These are phyloP conservation scores for Paraconiothyrium sp. DNA, from an alignment of 2,329 filamentous ascomycete species.

Conservation along the genomic window DNA sequence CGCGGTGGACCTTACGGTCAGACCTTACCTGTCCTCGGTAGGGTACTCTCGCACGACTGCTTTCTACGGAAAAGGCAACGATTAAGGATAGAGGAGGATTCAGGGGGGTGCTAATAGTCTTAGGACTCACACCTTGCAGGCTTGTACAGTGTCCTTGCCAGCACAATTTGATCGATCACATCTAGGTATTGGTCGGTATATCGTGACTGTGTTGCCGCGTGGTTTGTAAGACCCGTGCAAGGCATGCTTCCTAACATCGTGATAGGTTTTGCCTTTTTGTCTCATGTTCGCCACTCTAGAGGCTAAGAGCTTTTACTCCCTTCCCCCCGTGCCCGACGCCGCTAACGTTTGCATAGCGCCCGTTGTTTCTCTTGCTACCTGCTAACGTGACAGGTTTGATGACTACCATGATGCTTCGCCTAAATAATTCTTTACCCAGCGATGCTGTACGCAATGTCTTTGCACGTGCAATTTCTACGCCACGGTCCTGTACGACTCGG, in stretches of 20 bases:
- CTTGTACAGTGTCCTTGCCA: slow-evolving; percentile 15
- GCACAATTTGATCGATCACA: slow-evolving; percentile 19
- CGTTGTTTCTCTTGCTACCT: neutral
- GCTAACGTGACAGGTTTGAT: slow-evolving; percentile 8
- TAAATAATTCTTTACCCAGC: neutral
- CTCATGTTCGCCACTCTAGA: neutral
- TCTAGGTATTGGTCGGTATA: slow-evolving; percentile 15
- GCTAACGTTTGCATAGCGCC: slow-evolving; percentile 6
- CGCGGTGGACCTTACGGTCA: slow-evolving; percentile 28
- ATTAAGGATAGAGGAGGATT: slow-evolving; percentile 5
- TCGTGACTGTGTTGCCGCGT: slow-evolving; percentile 19
- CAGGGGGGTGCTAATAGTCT: slow-evolving; percentile 23
- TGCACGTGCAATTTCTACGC: neutral
- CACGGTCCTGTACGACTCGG: neutral
- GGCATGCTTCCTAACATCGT: slow-evolving; percentile 13
- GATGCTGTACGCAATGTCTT: neutral
- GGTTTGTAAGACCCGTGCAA: slow-evolving; percentile 15
- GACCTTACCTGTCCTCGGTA: slow-evolving; percentile 30
- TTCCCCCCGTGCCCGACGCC: neutral
- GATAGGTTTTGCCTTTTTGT: slow-evolving; percentile 14
- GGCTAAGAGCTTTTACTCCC: neutral
- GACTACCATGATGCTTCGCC: neutral
- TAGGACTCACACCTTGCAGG: slow-evolving; percentile 16
- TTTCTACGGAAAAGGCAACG: slow-evolving; percentile 2
- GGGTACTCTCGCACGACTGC: slow-evolving; percentile 15